Evolutionary conservation across 768 basidiomycete genomes (phyloP), one percentile per base, ranked within the genome.

Genomic region (Multifurca ochricompacta): DNA sequence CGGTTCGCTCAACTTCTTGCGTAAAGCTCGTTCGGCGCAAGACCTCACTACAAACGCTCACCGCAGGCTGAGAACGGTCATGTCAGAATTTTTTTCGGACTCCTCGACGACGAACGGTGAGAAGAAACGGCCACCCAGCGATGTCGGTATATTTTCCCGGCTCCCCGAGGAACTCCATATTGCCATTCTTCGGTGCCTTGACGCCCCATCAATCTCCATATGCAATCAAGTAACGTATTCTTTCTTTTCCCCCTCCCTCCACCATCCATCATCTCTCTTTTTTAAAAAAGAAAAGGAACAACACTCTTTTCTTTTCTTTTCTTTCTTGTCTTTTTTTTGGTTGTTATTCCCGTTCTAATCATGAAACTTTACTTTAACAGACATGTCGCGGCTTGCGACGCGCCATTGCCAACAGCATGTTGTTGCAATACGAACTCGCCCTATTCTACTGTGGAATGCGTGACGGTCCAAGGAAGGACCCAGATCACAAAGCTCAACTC

Each of bases 131-230:
- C 34, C 35, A 1, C n/a, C 47, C 11, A 23, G 18, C 35, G 11
- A 13, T 16, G 39, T 14, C 30, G 30, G 5, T 13, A 37, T 3
- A 11, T 32, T 50, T 3, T 16, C 37, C 14, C 30, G 21, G 9
- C 39, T 50, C 3, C 49, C 49, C 13, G 39, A 50, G 40, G 49
- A 50, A n/a, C 49, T 50, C 4, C 28, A 31, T 4, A 25, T 50
- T 6, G 49, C 30, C 30, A 50, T 50, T 19, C 49, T 50, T 1
- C 8, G 18, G 19, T 41, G 7, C 28, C 39, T 50, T 8, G 49
- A 50, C 32, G 49, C 18, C 0, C 35, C 39, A 0, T 50, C 49
- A 16, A 50, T 50, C 11, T 16, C 39, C 30, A 18, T 30, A 4
- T 50, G 49, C 39, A 50, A 35, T 32, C 39, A 50, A 30, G 49